Evolutionary conservation across 805 yeast species (phyloP), one percentile per base, ranked within the genome.

Genomic region (Barnettozyma wickerhamii): DNA sequence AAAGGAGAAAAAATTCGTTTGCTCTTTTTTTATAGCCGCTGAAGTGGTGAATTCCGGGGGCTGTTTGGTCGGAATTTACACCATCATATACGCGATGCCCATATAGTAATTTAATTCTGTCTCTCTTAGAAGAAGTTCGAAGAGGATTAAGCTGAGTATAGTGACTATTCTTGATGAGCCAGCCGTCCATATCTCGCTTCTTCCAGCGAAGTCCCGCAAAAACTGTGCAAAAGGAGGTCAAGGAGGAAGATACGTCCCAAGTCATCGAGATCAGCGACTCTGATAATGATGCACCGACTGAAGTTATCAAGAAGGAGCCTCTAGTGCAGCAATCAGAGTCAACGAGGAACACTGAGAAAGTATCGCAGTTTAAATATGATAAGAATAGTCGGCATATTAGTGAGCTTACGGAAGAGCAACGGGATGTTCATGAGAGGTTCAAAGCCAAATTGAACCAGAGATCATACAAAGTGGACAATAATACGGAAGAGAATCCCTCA

Each of bases 131-230:
- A n/a, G n/a, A n/a, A n/a, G n/a, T n/a, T n/a, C n/a, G n/a, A n/a
- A n/a, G n/a, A n/a, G n/a, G n/a, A n/a, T n/a, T n/a, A n/a, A n/a
- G n/a, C n/a, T n/a, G n/a, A n/a, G n/a, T n/a, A n/a, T n/a, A n/a
- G n/a, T n/a, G n/a, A n/a, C n/a, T n/a, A n/a, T n/a, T n/a, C n/a
- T n/a, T 4, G n/a, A 24, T 37, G 35, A 37, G 35, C 26, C 35
- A 34, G 15, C 38, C 27, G 30, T 18, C 37, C 7, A 37, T 41
- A 10, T 41, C 45, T 5, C 3, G 32, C 13, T 41, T 37, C 38
- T 41, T 41, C 13, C 24, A 24, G 17, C 14, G 10, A 19, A 15
- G 32, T 12, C 26, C 26, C 26, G 26, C 12, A 2, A 23, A 23
- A 26, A 10, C 29, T 4, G n/a, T 10, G 7, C 6, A 6, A 5